These are phyloP conservation scores for Beta macrorhiza DNA, from an alignment of 179 eudicot genomes.

Conservation along the genomic window DNA sequence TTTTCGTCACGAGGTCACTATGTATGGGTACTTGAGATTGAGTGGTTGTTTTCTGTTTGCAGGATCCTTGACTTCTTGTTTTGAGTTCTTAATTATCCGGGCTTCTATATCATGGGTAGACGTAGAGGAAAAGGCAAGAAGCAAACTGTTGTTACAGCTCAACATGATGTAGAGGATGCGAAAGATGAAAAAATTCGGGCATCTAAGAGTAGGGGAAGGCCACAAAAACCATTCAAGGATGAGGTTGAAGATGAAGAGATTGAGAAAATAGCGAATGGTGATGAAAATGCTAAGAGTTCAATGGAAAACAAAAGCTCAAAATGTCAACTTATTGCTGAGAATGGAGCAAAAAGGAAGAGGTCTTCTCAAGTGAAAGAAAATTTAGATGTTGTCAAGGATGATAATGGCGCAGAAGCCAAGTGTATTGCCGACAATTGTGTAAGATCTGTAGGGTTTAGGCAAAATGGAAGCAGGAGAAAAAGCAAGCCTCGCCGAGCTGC, in stretches of 20 bases:
- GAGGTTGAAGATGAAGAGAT: slow-evolving; percentile 37
- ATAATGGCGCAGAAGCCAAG: slow-evolving; percentile 35
- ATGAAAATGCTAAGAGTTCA: slow-evolving; percentile 36
- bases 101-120: slow-evolving; percentile 45
- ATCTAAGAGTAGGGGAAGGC: slow-evolving; percentile 68
- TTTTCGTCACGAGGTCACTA: too few relatives aligned
- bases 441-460: slow-evolving; percentile 58
- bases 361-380: slow-evolving; percentile 36
- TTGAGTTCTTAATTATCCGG: slow-evolving; percentile 2
- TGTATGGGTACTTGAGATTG: too few relatives aligned
- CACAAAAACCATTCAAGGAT: slow-evolving; percentile 51
- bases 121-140: slow-evolving; percentile 55
- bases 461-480: slow-evolving; percentile 65
- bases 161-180: slow-evolving; percentile 42
- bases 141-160: slow-evolving; percentile 25
- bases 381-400: slow-evolving; percentile 36
- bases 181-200: slow-evolving; percentile 58
- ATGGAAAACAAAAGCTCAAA: slow-evolving; percentile 33
- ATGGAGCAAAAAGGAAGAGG: slow-evolving; percentile 54
- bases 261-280: slow-evolving; percentile 35
- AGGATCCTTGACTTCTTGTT: slow-evolving; percentile 40
- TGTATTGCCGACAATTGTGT: slow-evolving; percentile 30
- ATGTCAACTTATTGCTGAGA: slow-evolving; percentile 30
- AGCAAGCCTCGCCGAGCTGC: slow-evolving; percentile 80
- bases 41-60: background rate